Percentiles rank a stretch among this genome's conserved stretches.
These are phyloP conservation scores for Tubosaeta brunneosetosa DNA, from an alignment of 768 basidiomycete species.

Conservation along the genomic window DNA sequence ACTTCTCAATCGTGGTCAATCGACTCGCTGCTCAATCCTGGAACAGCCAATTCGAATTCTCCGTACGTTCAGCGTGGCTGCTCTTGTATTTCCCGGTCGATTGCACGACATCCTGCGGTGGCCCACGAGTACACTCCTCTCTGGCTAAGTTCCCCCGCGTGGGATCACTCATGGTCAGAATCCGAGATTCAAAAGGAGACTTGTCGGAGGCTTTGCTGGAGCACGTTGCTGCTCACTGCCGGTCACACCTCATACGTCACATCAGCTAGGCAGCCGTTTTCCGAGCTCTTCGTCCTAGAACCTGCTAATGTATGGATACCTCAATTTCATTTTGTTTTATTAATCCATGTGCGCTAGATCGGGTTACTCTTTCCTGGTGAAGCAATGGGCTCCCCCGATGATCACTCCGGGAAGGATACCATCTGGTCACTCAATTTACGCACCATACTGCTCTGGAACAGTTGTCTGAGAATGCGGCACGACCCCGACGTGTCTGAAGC, in stretches of 20 bases:
- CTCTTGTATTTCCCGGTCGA: conserved; percentile 46
- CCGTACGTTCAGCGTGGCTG: conserved; percentile 32
- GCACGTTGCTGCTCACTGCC: conserved; percentile 56
- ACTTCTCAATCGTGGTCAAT: conserved; percentile 9
- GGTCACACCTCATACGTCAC: conserved; percentile 59
- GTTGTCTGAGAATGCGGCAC: conserved; percentile 57
- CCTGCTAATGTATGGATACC: conserved; percentile 54
- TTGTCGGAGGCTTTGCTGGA: conserved; percentile 72
- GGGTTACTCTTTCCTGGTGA: conserved; percentile 76
- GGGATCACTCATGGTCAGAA: conserved; percentile 55
- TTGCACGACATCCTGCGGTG: conserved; percentile 49
- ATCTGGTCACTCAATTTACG: conserved; percentile 75
- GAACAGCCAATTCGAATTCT: conserved; percentile 1
- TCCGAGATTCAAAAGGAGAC: conserved; percentile 67
- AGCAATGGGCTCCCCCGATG: conserved; percentile 34
- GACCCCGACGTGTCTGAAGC: conserved; percentile 39
- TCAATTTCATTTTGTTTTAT: neutral
- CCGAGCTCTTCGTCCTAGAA: conserved; percentile 56
- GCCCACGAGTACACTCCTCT: conserved; percentile 51
- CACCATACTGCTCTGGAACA: conserved; percentile 67
- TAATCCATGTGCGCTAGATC: conserved; percentile 40
- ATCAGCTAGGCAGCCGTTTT: conserved; percentile 35
- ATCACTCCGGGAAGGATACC: conserved; percentile 52
- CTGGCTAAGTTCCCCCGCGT: conserved; percentile 63
- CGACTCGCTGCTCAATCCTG: neutral